Evolutionary conservation across 768 basidiomycete species (phyloP).

Genomic region (Podaxis sp.): DNA sequence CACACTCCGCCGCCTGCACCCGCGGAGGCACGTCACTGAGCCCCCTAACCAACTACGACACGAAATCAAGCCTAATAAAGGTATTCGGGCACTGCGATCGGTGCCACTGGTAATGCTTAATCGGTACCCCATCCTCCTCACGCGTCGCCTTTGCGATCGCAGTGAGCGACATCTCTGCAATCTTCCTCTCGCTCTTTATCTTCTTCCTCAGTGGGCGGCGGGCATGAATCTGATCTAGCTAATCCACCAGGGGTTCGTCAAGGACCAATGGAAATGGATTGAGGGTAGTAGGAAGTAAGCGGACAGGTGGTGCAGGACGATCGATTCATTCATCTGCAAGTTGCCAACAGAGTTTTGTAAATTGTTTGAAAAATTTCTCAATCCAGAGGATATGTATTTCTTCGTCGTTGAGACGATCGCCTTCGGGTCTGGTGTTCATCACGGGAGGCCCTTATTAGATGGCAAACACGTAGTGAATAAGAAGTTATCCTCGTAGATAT

Average conservation of each 20-base stretch:
- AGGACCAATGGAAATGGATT: constrained; percentile 77
- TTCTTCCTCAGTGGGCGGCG: constrained; percentile 76
- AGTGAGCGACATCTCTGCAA: constrained; percentile 60
- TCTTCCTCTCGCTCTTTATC: constrained; percentile 74
- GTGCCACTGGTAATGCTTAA: constrained; percentile 88
- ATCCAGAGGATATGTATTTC: constrained; percentile 88
- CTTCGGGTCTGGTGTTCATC: constrained; percentile 53
- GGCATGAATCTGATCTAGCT: constrained; percentile 79
- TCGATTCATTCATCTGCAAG: constrained; percentile 53
- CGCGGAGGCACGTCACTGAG: constrained; percentile 86
- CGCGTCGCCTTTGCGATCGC: constrained; percentile 82
- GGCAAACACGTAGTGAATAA: too few relatives aligned
- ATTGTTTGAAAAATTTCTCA: constrained; percentile 86
- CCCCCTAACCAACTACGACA: constrained; percentile 89
- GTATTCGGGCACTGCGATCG: constrained; percentile 71
- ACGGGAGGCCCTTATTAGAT: constrained; percentile 50
- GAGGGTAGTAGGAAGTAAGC: constrained; percentile 83
- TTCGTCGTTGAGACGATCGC: constrained; percentile 80
- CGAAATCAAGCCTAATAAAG: constrained; percentile 87
- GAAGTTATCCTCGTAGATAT: too few relatives aligned
- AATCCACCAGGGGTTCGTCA: constrained; percentile 76
- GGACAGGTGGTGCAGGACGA: constrained; percentile 55
- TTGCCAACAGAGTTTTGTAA: constrained; percentile 83
- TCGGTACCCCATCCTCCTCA: constrained; percentile 81
- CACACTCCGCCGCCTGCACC: constrained; percentile 82